phyloP scores from a whole-genome alignment of 192 early-diverging fungal genomes.

The Coemansia sp. region DNA sequence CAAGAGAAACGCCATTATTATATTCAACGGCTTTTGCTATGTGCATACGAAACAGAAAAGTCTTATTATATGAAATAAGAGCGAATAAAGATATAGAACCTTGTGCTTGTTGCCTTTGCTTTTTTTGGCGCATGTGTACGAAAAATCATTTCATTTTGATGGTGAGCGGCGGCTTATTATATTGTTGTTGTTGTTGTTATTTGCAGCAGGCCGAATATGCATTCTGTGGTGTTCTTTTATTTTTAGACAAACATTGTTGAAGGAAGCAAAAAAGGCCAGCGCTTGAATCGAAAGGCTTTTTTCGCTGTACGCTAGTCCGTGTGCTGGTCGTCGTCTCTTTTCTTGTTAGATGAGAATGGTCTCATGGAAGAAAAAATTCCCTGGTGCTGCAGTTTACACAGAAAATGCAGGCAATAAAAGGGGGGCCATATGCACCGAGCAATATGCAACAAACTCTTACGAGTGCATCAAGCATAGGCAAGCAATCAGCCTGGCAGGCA shows the following conservation, averaged over 20 bases:
- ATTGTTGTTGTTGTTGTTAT: not conserved
- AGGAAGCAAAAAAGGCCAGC: not conserved
- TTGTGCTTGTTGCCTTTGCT: too few species aligned
- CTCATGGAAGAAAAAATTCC: not conserved
- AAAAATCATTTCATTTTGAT: not conserved
- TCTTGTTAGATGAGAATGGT: not conserved
- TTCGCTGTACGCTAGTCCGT: not conserved
- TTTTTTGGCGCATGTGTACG: too few species aligned
- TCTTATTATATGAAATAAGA: not conserved
- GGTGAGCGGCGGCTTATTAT: not conserved
- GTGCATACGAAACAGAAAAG: too few species aligned
- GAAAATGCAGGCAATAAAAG: not conserved
- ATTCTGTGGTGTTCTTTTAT: not conserved
- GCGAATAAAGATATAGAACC: not conserved
- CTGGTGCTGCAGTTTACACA: not conserved
- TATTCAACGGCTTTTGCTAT: too few species aligned
- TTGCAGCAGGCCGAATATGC: not conserved
- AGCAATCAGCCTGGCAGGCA: not conserved
- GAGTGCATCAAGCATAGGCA: not conserved
- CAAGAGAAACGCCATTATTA: too few species aligned
- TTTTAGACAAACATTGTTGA: conserved; percentile 3
- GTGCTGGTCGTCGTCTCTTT: not conserved
- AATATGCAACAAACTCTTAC: conserved; percentile 7
- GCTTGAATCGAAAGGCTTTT: not conserved
- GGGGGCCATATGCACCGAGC: not conserved